Percentiles rank a stretch among this genome's conserved stretches.
phyloP scores from a whole-genome alignment of 305 asterid species.

The Nicotiana rustica region DNA sequence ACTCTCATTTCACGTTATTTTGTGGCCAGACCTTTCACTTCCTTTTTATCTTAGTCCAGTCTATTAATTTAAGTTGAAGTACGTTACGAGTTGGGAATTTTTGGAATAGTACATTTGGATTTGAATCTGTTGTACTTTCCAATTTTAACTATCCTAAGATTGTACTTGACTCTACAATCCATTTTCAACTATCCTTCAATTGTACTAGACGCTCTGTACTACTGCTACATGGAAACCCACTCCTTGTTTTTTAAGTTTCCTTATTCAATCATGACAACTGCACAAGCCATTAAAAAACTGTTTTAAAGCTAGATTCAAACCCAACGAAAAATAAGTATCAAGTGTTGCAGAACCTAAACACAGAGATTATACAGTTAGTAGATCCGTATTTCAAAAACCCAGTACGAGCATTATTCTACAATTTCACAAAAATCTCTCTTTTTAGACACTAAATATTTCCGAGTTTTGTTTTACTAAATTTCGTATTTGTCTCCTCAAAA shows the following conservation, averaged over 20 bases:
- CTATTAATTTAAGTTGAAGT: not conserved
- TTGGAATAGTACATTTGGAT: not conserved
- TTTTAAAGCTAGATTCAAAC: too few species aligned
- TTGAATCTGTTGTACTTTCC: not conserved
- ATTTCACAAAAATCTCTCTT: too few species aligned
- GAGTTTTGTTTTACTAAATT: too few species aligned
- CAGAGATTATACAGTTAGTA: too few species aligned
- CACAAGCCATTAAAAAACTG: not conserved
- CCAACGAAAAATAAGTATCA: too few species aligned
- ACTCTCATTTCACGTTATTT: not conserved
- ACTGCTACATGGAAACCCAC: not conserved
- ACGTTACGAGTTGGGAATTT: not conserved
- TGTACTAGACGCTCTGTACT: constrained; percentile 32
- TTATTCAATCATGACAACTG: not conserved
- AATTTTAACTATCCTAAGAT: not conserved
- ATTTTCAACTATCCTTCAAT: not conserved
- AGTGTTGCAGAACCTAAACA: too few species aligned
- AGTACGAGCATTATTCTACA: too few species aligned
- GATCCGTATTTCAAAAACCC: too few species aligned
- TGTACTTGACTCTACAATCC: constrained; percentile 21
- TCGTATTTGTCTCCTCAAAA: too few species aligned
- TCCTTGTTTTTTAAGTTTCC: not conserved
- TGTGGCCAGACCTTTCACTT: not conserved
- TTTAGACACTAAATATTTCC: too few species aligned
- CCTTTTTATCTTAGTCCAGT: constrained; percentile 21